Conservation (phyloP, 1,284 basidiomycete species). For the Apiotrichum porosum region DNA sequence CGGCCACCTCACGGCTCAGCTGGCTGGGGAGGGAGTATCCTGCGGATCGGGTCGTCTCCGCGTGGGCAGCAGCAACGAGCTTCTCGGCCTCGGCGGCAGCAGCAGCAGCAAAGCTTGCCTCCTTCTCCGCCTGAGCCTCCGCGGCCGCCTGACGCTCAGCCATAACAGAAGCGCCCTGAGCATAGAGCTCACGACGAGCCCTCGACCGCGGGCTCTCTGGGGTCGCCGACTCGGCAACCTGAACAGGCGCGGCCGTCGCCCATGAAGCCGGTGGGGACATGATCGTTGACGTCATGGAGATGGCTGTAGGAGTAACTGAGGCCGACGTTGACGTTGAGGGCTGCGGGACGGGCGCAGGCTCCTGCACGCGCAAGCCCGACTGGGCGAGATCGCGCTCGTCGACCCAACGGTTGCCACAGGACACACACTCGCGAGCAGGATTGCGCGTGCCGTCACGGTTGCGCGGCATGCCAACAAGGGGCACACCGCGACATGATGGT, state of each 20-base stretch:
- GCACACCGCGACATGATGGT: conserved; percentile 38
- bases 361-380: conserved; percentile 1
- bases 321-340: not conserved
- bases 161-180: conserved; percentile 16
- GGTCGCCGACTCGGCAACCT: conserved; percentile 1
- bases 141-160: not conserved
- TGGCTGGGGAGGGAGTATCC: not conserved
- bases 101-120: not conserved
- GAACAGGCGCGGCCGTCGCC: not conserved
- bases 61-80: not conserved
- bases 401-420: conserved; percentile 36
- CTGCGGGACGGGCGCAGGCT: not conserved
- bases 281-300: not conserved
- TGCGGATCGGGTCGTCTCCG: not conserved
- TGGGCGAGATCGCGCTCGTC: conserved; percentile 22
- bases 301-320: not conserved
- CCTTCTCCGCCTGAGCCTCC: not conserved
- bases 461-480: conserved; percentile 44
- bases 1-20: not conserved
- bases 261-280: not conserved
- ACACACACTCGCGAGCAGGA: conserved; percentile 36
- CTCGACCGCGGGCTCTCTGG: conserved; percentile 33
- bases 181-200: conserved; percentile 37
- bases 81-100: not conserved
- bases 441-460: conserved; percentile 30